Evolutionary conservation across 2,329 filamentous ascomycete species (phyloP), one percentile per base, ranked within the genome.

Genomic region (Colletotrichum godetiae): DNA sequence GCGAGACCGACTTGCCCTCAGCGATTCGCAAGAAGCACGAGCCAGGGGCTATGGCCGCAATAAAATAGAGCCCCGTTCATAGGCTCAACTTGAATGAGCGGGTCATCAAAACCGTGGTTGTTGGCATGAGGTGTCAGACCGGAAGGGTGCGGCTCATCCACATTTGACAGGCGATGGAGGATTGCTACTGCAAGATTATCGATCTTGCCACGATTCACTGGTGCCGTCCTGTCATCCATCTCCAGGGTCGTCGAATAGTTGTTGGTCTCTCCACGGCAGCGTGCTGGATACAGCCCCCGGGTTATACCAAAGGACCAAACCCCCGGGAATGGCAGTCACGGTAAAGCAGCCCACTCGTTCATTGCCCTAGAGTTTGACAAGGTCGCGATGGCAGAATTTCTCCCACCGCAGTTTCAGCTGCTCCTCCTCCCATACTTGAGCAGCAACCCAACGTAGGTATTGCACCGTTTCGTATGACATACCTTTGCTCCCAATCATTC

Each of bases 131-230:
- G n/a, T 53, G 67, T 12, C 46, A 55, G 27, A 31, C 33, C 29
- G 29, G 35, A 24, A 61, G 55, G 67, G n/a, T 60, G 60, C 67
- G 67, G 71, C 67, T 71, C 56, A 37, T 15, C 67, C 60, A 66
- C 49, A 66, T 33, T 63, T 66, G 60, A 73, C 56, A 61, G 60
- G 66, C 31, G 29, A 68, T 58, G 67, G 46, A 42, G 65, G 31
- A 31, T 68, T 42, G 59, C 42, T 60, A 55, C 27, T 56, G 56
- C 46, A 71, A 65, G 56, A 66, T 71, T 52, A 55, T 61, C 31
- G 58, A 71, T 52, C 56, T 57, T 49, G 56, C 60, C 56, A 27
- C 55, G 60, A 61, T 66, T 73, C 19, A 68, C 42, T 66, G 61
- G 55, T n/a, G 46, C 58, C 33, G 53, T 37, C 58, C 52, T 37